A percentile compares a stretch with the other conserved stretches of the same genome.
Conservation (phyloP, 495 filamentous ascomycete genomes). For the Letharia columbiana region DNA sequence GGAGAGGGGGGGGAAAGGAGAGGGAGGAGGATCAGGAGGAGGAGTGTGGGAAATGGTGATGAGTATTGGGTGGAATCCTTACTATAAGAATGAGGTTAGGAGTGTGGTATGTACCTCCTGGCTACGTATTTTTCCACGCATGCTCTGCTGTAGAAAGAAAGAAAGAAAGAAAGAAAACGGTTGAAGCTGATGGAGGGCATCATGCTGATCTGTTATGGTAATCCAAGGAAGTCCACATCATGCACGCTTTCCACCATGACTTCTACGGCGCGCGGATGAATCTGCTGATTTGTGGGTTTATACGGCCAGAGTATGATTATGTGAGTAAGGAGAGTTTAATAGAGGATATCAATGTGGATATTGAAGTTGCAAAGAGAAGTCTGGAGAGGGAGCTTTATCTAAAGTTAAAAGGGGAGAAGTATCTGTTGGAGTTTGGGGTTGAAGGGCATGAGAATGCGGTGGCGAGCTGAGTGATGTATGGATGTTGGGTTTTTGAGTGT, state of each 20-base stretch:
- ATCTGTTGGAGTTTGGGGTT: slow-evolving; percentile 23
- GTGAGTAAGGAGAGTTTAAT: slow-evolving; percentile 71
- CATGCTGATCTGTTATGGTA: neutral
- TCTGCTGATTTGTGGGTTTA: slow-evolving; percentile 73
- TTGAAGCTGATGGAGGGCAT: neutral
- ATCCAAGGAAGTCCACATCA: slow-evolving; percentile 72
- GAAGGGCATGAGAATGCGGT: slow-evolving; percentile 18
- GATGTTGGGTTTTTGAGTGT: neutral
- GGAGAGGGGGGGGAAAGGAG: neutral
- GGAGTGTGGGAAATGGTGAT: slow-evolving; percentile 79
- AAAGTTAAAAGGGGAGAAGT: slow-evolving; percentile 43
- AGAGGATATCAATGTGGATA: slow-evolving; percentile 80
- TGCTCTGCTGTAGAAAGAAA: neutral
- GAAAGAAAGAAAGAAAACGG: neutral
- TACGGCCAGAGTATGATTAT: slow-evolving; percentile 86
- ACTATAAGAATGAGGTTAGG: slow-evolving; percentile 77
- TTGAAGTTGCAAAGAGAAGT: slow-evolving; percentile 70
- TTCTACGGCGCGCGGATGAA: slow-evolving; percentile 81
- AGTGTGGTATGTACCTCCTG: slow-evolving; percentile 47
- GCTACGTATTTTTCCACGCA: neutral
- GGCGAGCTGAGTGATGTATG: neutral
- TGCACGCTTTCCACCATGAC: slow-evolving; percentile 61
- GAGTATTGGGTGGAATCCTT: slow-evolving; percentile 92
- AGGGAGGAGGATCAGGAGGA: slow-evolving; percentile 20
- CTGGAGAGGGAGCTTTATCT: slow-evolving; percentile 60